Conservation (phyloP, 1,284 basidiomycete genomes). For the Malassezia sp. region DNA sequence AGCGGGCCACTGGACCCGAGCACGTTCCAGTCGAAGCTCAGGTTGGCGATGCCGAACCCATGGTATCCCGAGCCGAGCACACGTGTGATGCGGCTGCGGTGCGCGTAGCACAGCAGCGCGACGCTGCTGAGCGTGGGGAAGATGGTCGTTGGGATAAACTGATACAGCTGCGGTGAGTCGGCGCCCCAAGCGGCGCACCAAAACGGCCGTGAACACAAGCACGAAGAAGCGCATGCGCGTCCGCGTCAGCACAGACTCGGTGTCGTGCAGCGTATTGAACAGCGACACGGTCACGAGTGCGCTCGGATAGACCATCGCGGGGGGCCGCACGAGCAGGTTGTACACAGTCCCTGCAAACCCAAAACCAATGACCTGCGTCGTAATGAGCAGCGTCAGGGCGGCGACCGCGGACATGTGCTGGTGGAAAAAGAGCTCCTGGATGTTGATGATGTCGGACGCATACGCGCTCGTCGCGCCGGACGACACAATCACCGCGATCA, state of each 20-base stretch:
- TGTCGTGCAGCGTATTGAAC: conserved; percentile 51
- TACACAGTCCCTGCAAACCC: conserved; percentile 44
- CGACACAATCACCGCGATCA: conserved; percentile 49
- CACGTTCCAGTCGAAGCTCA: conserved; percentile 51
- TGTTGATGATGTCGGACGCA: conserved; percentile 46
- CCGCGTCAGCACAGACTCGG: conserved; percentile 40
- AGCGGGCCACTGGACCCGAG: conserved; percentile 49
- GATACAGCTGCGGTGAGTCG: too few relatives aligned
- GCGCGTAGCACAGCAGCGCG: conserved; percentile 49
- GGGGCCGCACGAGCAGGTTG: conserved; percentile 42
- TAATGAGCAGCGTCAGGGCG: conserved; percentile 37
- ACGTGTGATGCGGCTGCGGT: conserved; percentile 27
- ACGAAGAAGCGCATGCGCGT: conserved; percentile 49
- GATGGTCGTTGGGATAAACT: conserved; percentile 50
- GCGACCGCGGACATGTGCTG: conserved; percentile 39
- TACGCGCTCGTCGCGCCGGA: conserved; percentile 48
- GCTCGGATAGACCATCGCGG: conserved; percentile 49
- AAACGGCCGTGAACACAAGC: conserved; percentile 47
- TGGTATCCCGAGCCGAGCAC: conserved; percentile 50
- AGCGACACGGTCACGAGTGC: conserved; percentile 50
- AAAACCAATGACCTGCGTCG: conserved; percentile 44
- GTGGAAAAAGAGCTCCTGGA: conserved; percentile 44
- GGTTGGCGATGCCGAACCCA: conserved; percentile 51
- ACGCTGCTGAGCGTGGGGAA: conserved; percentile 51
- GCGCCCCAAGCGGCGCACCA: too few relatives aligned